Evolutionary conservation across 176 grass and related monocot species (phyloP).

Genomic region (Aegilops sharonensis): DNA sequence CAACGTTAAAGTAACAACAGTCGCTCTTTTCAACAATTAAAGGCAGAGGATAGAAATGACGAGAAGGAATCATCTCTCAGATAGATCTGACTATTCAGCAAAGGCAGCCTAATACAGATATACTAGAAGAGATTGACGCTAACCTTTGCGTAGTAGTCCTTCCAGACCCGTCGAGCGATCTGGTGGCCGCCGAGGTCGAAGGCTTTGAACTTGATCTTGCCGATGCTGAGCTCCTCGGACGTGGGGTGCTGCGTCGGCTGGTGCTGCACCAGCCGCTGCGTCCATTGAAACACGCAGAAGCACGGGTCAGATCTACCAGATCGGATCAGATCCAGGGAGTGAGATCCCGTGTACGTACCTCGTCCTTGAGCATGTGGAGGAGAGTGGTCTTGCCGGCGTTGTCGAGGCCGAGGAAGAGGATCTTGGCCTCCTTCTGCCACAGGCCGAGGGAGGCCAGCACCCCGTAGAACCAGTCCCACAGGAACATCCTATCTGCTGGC

Average conservation of each 20-base stretch:
- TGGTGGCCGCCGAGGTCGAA: constrained; percentile 77
- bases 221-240: constrained; percentile 84
- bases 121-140: not conserved
- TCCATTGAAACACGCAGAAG: not conserved
- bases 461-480: constrained; percentile 76
- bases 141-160: constrained; percentile 79
- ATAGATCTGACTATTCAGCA: constrained; percentile 21
- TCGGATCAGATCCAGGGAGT: not conserved
- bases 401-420: constrained; percentile 79
- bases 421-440: constrained; percentile 83
- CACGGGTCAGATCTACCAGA: not conserved
- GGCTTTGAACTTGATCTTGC: constrained; percentile 83
- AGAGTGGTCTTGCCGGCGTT: constrained; percentile 79
- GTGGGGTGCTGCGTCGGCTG: constrained; percentile 79
- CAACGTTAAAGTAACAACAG: not conserved
- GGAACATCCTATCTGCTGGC: constrained; percentile 46
- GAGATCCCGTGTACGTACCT: constrained; percentile 30
- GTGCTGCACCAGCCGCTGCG: constrained; percentile 74
- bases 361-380: constrained; percentile 79
- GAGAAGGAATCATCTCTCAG: not conserved
- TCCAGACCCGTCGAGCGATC: constrained; percentile 79
- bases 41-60: not conserved
- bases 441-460: constrained; percentile 67
- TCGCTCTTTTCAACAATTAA: not conserved
- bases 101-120: not conserved